These are phyloP conservation scores for Xylaria palmicola DNA, from an alignment of 495 filamentous ascomycete genomes.

Conservation along the genomic window DNA sequence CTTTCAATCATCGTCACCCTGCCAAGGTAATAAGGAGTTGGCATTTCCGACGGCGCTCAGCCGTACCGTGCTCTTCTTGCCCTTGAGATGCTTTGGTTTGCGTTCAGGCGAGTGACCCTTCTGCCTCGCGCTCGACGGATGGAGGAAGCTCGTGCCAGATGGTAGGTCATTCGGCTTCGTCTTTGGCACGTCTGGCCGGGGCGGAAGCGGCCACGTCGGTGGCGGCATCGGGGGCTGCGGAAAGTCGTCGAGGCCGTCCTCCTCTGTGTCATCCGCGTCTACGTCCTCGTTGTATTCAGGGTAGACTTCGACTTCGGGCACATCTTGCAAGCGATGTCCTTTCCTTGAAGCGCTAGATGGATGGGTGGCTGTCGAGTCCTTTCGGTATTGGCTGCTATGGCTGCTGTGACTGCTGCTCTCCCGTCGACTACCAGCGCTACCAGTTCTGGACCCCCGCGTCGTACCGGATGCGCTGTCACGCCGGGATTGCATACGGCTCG, in stretches of 20 bases:
- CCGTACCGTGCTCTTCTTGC: slow-evolving; percentile 44
- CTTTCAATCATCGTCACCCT: slow-evolving; percentile 42
- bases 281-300: slow-evolving; percentile 6
- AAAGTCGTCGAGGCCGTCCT: slow-evolving; percentile 18
- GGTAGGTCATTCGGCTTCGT: slow-evolving; percentile 38
- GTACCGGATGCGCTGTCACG: slow-evolving; percentile 10
- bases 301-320: slow-evolving; percentile 12
- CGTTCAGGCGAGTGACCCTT: background rate
- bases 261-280: slow-evolving; percentile 8
- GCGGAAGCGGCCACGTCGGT: slow-evolving; percentile 12
- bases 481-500: slow-evolving; percentile 20
- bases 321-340: slow-evolving; percentile 2
- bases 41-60: slow-evolving; percentile 46
- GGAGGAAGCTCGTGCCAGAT: slow-evolving; percentile 30
- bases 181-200: slow-evolving; percentile 14
- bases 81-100: slow-evolving; percentile 28
- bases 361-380: slow-evolving; percentile 25
- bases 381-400: background rate
- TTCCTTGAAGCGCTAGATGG: slow-evolving; percentile 9
- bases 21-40: slow-evolving; percentile 39
- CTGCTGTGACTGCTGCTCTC: slow-evolving; percentile 1
- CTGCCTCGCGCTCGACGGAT: slow-evolving; percentile 16
- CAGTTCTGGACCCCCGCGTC: background rate
- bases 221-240: slow-evolving; percentile 13
- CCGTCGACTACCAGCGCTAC: slow-evolving; percentile 1